Evolutionary conservation across 2,329 filamentous ascomycete species (phyloP).

Genomic region (Pseudogymnoascus sp.): DNA sequence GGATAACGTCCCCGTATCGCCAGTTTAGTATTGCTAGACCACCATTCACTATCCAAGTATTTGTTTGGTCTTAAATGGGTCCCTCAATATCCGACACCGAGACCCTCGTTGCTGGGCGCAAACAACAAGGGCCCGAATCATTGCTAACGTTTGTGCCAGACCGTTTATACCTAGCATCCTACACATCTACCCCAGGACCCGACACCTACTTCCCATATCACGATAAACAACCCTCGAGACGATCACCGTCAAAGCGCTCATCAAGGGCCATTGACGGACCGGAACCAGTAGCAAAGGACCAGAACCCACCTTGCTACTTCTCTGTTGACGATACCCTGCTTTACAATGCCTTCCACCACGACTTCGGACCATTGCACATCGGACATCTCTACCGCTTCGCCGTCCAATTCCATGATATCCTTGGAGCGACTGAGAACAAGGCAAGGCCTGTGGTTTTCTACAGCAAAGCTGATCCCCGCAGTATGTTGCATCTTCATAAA

Average conservation of each 20-base stretch:
- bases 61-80: constrained; percentile 5
- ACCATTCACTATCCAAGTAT: constrained; percentile 3
- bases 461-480: constrained; percentile 85
- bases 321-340: constrained; percentile 85
- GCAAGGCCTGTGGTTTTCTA: constrained; percentile 90
- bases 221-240: constrained; percentile 41
- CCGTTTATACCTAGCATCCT: constrained; percentile 90
- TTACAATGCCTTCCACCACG: constrained; percentile 98
- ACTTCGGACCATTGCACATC: constrained; percentile 96
- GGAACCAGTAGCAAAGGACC: constrained; percentile 39
- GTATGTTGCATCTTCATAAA: constrained; percentile 44
- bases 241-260: constrained; percentile 70
- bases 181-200: constrained; percentile 71
- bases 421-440: constrained; percentile 86
- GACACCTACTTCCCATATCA: constrained; percentile 84
- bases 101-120: constrained; percentile 4
- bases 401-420: constrained; percentile 88
- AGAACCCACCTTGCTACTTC: constrained; percentile 80
- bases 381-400: constrained; percentile 96
- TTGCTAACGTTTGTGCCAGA: constrained; percentile 52
- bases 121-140: constrained; percentile 10
- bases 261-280: constrained; percentile 56
- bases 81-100: background rate
- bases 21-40: background rate
- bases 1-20: background rate